phyloP scores from a whole-genome alignment of 495 filamentous ascomycete genomes.

The Rhypophila decipiens region DNA sequence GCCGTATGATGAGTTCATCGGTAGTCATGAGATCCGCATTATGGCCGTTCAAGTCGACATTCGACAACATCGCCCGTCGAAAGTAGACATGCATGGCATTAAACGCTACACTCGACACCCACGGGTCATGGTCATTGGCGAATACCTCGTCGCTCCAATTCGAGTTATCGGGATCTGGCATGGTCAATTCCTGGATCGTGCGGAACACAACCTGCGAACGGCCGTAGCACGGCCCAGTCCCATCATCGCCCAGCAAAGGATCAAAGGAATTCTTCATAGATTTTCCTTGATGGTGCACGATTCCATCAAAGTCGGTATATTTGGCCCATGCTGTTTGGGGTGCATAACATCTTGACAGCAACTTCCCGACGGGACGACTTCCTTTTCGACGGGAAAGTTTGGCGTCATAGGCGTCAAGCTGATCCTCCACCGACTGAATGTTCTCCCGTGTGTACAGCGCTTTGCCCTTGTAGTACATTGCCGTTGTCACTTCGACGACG shows the following conservation, averaged over 20 bases:
- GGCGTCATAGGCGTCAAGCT: constrained; percentile 2
- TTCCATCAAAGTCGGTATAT: constrained; percentile 9
- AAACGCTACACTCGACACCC: constrained; percentile 7
- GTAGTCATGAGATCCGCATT: constrained; percentile 1
- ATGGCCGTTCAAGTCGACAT: background rate
- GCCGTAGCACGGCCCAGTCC: background rate
- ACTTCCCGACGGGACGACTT: background rate
- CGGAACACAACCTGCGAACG: constrained; percentile 16
- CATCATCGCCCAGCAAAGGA: background rate
- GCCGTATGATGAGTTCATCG: background rate
- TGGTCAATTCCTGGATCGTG: constrained; percentile 15
- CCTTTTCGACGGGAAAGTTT: constrained; percentile 1
- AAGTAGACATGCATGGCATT: constrained; percentile 1
- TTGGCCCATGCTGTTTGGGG: constrained; percentile 12
- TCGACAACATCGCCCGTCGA: background rate
- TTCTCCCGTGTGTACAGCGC: constrained; percentile 11
- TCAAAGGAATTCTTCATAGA: constrained; percentile 4
- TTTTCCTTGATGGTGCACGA: constrained; percentile 5
- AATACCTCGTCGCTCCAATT: no score
- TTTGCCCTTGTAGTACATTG: constrained; percentile 10
- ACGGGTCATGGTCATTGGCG: constrained; percentile 6
- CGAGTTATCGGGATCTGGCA: constrained; percentile 5
- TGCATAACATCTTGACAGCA: constrained; percentile 11
- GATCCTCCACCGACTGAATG: constrained; percentile 9
- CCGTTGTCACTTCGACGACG: constrained; percentile 3